These are phyloP conservation scores for Macroventuria anomochaeta DNA, from an alignment of 2,329 filamentous ascomycete genomes.

Conservation along the genomic window DNA sequence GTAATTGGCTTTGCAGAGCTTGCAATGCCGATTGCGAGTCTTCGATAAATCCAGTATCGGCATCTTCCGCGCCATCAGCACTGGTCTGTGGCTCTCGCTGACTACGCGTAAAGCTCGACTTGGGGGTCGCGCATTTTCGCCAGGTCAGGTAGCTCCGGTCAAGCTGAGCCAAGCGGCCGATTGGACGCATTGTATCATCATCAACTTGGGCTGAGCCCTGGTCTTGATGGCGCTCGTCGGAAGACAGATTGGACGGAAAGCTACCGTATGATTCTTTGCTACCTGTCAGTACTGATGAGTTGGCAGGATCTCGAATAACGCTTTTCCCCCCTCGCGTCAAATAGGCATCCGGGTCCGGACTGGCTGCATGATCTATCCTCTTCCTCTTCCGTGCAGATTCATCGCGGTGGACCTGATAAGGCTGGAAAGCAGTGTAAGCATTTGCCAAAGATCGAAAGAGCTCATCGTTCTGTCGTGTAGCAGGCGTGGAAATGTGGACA, in stretches of 20 bases:
- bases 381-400: background rate
- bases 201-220: background rate
- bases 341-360: background rate
- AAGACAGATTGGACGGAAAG: conserved; percentile 38
- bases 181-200: conserved; percentile 17
- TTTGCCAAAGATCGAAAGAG: conserved; percentile 49
- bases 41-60: conserved; percentile 45
- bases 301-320: background rate
- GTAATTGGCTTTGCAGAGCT: conserved; percentile 52
- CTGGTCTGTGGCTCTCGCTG: background rate
- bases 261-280: conserved; percentile 45
- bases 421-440: conserved; percentile 51
- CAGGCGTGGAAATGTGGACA: conserved; percentile 55
- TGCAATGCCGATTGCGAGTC: conserved; percentile 53
- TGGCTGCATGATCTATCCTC: background rate
- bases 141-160: conserved; percentile 36
- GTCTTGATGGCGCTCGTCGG: background rate
- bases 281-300: conserved; percentile 16
- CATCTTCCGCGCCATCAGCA: conserved; percentile 4
- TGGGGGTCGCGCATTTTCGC: conserved; percentile 25
- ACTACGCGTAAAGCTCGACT: conserved; percentile 6
- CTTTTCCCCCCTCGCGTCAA: background rate
- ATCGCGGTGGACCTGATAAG: conserved; percentile 5
- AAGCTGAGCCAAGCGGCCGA: conserved; percentile 34
- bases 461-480: conserved; percentile 52